Evolutionary conservation across 2,329 filamentous ascomycete genomes (phyloP), one percentile per base, ranked within the genome.

Genomic region (Aspergillus fijiensis): DNA sequence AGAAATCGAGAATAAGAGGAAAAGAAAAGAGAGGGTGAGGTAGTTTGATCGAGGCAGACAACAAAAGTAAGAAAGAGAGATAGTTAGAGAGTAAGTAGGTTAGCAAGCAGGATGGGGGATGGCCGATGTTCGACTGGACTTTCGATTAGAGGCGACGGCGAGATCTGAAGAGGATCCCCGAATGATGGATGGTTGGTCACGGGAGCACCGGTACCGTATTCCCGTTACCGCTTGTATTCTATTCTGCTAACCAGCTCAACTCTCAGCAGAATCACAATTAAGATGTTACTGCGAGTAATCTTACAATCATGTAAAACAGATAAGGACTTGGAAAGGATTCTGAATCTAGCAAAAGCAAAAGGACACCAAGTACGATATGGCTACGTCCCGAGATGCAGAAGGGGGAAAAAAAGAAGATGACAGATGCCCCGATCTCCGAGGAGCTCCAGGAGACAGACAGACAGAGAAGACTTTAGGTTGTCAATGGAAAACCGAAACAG

Each of bases 1-100:
- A 45, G 39, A 45, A 14, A 35, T 45, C 5, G 39, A 16, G n/a
- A 45, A 19, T 19, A 14, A n/a, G 58, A 65, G 60, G 65, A 61
- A 64, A 63, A 64, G 61, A 47, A 60, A 63, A 57, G 58, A 63
- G 56, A 64, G 60, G 66, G 65, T 67, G 62, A 65, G 60, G 49
- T 16, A 33, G 39, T 42, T 59, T 50, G 39, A 57, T 53, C 16
- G 12, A 53, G 42, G 35, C 21, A 14, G 53, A 35, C 23, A 31
- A 47, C n/a, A 47, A 54, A 25, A 31, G 55, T 55, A 50, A 45
- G 49, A 49, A 7, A 47, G 51, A 54, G 35, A 27, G 51, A 47
- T 21, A 21, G 21, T 21, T 21, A 48, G 42, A 55, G 57, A 56
- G 42, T 23, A 42, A 55, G 53, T 25, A 55, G 53, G 48, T 27